A percentile compares a stretch with the other conserved stretches of the same genome.
These are phyloP conservation scores for Arthroderma sp. DNA, from an alignment of 2,329 filamentous ascomycete species.

Conservation along the genomic window DNA sequence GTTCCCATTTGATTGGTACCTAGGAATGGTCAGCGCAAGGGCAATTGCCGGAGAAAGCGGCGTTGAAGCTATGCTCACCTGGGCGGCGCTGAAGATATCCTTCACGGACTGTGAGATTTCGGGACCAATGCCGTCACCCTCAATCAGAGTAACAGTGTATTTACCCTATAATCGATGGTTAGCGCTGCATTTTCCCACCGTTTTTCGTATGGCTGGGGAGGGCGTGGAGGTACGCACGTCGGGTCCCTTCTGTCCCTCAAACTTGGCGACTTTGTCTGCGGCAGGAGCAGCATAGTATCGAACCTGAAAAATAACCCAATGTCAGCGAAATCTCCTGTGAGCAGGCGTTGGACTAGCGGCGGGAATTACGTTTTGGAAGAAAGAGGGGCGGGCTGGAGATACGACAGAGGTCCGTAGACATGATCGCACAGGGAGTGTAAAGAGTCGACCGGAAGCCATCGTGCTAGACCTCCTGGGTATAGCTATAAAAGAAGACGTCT, in stretches of 20 bases:
- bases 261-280: conserved; percentile 72
- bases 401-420: conserved; percentile 54
- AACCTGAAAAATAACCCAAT: conserved; percentile 29
- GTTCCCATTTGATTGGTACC: conserved; percentile 92
- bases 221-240: conserved; percentile 50
- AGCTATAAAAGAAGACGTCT: conserved; percentile 1
- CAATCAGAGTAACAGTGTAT: conserved; percentile 91
- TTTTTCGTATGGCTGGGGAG: background rate
- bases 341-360: background rate
- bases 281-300: conserved; percentile 46
- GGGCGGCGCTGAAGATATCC: conserved; percentile 93
- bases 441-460: conserved; percentile 73
- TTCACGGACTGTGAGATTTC: conserved; percentile 97
- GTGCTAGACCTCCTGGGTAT: conserved; percentile 26
- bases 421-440: conserved; percentile 65
- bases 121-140: conserved; percentile 96
- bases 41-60: conserved; percentile 1
- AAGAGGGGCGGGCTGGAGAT: conserved; percentile 34
- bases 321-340: conserved; percentile 8
- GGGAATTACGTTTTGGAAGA: conserved; percentile 45
- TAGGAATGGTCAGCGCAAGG: conserved; percentile 26
- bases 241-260: conserved; percentile 77
- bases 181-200: background rate
- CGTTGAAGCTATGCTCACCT: conserved; percentile 43
- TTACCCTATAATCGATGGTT: conserved; percentile 53